These are phyloP conservation scores for Exophiala phaeomuriformis DNA, from an alignment of 2,329 filamentous ascomycete genomes.

Conservation along the genomic window DNA sequence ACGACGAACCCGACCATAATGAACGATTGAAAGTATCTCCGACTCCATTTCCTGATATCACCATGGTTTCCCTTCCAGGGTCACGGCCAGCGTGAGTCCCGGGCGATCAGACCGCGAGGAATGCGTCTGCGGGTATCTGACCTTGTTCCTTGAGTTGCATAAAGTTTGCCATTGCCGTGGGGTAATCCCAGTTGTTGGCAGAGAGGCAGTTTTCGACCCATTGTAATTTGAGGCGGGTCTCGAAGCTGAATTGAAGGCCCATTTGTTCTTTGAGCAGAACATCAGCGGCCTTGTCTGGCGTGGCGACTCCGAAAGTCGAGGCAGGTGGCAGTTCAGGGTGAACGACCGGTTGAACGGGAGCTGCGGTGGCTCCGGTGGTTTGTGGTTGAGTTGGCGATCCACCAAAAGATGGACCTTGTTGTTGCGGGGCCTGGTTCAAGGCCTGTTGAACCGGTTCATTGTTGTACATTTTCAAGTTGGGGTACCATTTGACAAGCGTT, in stretches of 20 bases:
- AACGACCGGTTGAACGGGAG: no score
- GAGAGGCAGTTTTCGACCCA: conserved; percentile 76
- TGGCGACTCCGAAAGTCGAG: conserved; percentile 36
- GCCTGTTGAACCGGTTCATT: conserved; percentile 58
- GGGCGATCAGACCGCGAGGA: conserved; percentile 3
- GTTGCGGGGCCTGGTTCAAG: conserved; percentile 33
- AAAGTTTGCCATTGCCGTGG: conserved; percentile 67
- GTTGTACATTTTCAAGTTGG: conserved; percentile 70
- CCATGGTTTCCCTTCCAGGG: not conserved
- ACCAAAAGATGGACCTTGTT: conserved; percentile 48
- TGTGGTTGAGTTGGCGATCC: conserved; percentile 55
- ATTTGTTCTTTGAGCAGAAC: conserved; percentile 62
- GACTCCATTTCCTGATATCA: not conserved
- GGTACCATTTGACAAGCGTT: conserved; percentile 74
- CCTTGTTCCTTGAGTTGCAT: conserved; percentile 57
- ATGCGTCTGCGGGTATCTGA: conserved; percentile 24
- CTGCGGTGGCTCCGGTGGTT: conserved; percentile 50
- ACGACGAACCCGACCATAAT: not conserved
- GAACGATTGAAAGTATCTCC: no score
- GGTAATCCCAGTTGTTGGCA: conserved; percentile 72
- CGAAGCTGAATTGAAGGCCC: conserved; percentile 61
- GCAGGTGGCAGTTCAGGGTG: conserved; percentile 26
- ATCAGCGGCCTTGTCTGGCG: conserved; percentile 41
- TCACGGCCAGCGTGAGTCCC: not conserved
- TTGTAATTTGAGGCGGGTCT: conserved; percentile 70